Conservation (phyloP, 768 basidiomycete species). For the Mycena olivaceomarginata region DNA sequence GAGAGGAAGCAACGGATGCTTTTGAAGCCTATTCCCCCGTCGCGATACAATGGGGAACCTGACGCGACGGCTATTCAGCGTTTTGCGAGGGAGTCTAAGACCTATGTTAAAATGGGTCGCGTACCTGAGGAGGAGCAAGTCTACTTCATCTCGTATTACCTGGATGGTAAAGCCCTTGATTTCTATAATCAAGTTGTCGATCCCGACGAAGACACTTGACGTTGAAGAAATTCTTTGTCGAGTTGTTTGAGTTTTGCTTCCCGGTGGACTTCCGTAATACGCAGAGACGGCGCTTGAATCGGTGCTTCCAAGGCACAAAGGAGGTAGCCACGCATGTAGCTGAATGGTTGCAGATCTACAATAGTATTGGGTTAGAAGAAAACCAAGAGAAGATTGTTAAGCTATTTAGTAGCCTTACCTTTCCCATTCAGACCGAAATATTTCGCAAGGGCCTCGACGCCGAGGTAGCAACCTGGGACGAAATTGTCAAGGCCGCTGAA, state of each 20-base stretch:
- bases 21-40: slow-evolving; percentile 48
- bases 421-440: slow-evolving; percentile 45
- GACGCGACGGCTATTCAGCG: slow-evolving; percentile 46
- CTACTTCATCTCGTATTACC: slow-evolving; percentile 46
- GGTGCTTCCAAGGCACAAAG: background rate
- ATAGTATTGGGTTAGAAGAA: too few relatives aligned
- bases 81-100: slow-evolving; percentile 48
- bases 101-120: slow-evolving; percentile 46
- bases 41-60: slow-evolving; percentile 48
- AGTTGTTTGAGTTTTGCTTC: slow-evolving; percentile 61
- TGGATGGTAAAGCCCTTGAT: slow-evolving; percentile 53
- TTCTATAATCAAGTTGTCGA: slow-evolving; percentile 52
- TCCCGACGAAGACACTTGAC: slow-evolving; percentile 41
- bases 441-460: slow-evolving; percentile 45
- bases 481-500: slow-evolving; percentile 21
- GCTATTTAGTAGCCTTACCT: background rate
- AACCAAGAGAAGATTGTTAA: too few relatives aligned
- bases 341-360: too few relatives aligned
- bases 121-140: slow-evolving; percentile 43
- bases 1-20: slow-evolving; percentile 3
- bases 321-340: too few relatives aligned
- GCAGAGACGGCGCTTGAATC: background rate
- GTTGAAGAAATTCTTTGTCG: slow-evolving; percentile 53
- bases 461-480: slow-evolving; percentile 13
- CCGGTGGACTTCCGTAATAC: slow-evolving; percentile 46